phyloP scores from a whole-genome alignment of 768 basidiomycete species.

The Rhodotorula graminis region DNA sequence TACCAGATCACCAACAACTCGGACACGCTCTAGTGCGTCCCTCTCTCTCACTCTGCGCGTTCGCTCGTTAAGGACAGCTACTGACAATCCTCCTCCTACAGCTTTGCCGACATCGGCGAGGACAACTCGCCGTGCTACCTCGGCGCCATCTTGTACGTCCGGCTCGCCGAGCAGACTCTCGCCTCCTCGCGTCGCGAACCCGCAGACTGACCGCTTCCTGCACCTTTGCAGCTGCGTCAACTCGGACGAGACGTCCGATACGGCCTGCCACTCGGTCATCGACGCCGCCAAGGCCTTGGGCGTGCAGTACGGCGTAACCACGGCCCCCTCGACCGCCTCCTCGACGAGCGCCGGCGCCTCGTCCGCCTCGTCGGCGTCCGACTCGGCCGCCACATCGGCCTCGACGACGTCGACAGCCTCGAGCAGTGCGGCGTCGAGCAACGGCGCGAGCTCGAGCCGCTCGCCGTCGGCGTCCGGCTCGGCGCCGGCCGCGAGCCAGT shows the following conservation, averaged over 20 bases:
- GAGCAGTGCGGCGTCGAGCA: neutral
- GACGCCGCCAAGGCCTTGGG: constrained; percentile 25
- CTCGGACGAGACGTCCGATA: constrained; percentile 15
- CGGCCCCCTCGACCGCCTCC: neutral
- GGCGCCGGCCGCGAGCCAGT: neutral
- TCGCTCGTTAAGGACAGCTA: accelerated
- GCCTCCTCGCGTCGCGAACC: neutral
- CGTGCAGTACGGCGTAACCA: constrained; percentile 24
- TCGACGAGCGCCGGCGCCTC: neutral
- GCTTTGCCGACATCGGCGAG: constrained; percentile 18
- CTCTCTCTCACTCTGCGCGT: neutral
- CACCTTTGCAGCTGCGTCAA: constrained; percentile 20
- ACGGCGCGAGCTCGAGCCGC: neutral
- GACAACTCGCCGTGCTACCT: constrained; percentile 21
- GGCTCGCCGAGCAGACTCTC: neutral
- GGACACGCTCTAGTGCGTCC: constrained; percentile 3
- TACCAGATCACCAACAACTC: constrained; percentile 25
- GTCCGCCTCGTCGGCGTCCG: neutral
- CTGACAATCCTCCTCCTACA: neutral
- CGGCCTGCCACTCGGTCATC: constrained; percentile 20
- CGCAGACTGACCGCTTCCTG: neutral
- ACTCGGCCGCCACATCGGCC: neutral
- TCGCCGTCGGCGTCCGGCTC: neutral
- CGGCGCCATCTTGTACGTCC: constrained; percentile 32
- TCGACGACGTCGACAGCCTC: too few relatives aligned